Base-by-base conservation (phyloP, 345 rosid species). In the Camelina neglecta region DNA sequence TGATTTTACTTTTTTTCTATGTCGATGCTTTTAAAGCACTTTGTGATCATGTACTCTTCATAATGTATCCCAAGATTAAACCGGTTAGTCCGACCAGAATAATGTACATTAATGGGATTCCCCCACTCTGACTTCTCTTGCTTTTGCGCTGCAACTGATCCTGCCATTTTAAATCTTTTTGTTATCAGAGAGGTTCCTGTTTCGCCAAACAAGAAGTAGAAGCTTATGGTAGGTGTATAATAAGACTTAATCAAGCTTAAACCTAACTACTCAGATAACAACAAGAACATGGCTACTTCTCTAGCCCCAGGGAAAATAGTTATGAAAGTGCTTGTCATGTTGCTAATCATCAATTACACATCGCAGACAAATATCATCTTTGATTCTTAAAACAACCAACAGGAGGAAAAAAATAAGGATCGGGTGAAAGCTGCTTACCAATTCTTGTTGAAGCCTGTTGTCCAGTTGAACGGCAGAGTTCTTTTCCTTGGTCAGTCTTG, bases 51-150 rank as follows among this genome's bases (percentile, higher is more conserved):
- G 87, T 70, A 60, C 81, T 84, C 87, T 86, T 90, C 87, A 91
- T 11, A 26, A 91, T 81, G 74, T 87, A 92, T 31, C 93, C 97
- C 85, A 92, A 60, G 60, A 94, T 65, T 82, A 92, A 41, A 58
- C 96, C 90, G 42, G 90, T 21, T 76, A 89, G 74, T 71, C 89
- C 98, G 29, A 94, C 75, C 20, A 94, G 79, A 81, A 90, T 38
- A 44, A 84, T 82, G 62, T 84, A 88, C 61, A 81, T 39, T 44
- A 89, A 65, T 1, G 92, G 67, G 60, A 88, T 73, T 45, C 90
- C 87, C 11, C 73, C 74, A 55, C 69, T 73, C 67, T 71, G 65
- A 33, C 81, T 78, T 82, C 58, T 81, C 75, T 69, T 84, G 60
- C 83, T 64, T 70, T 83, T 79, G 16, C 60, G 88, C 89, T 77